phyloP scores from a whole-genome alignment of 495 filamentous ascomycete species.

The Podospora tetraspora region DNA sequence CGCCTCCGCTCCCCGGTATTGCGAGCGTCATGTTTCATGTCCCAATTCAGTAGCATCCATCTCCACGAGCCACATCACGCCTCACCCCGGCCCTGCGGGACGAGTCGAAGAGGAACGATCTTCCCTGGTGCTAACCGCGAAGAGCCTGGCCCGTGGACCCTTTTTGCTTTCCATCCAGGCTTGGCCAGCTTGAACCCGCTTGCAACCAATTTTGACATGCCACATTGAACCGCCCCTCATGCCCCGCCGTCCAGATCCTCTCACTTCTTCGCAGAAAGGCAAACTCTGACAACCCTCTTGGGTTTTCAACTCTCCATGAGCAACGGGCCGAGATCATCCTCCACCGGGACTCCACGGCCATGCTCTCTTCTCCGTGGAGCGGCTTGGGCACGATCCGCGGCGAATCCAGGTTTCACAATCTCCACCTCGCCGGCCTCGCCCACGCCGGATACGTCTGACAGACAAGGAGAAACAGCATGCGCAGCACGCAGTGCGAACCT shows the following conservation, averaged over 20 bases:
- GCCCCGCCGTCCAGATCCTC: neutral
- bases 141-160: neutral
- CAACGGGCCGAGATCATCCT: neutral
- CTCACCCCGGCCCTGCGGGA: neutral
- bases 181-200: neutral
- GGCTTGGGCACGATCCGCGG: conserved; percentile 3
- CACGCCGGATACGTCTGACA: conserved; percentile 7
- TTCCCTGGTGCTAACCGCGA: neutral
- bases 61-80: neutral
- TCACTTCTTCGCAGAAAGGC: neutral
- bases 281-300: neutral
- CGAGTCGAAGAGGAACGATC: neutral
- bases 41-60: neutral
- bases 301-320: neutral
- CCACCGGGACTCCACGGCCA: neutral
- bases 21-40: neutral
- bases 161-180: neutral
- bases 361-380: neutral
- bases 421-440: conserved; percentile 1
- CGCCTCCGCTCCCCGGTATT: neutral
- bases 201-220: neutral
- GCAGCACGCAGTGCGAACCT: neutral
- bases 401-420: conserved; percentile 14
- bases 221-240: neutral
- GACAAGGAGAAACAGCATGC: neutral